Evolutionary conservation across 805 yeast genomes (phyloP).

Genomic region (Wickerhamomyces bovis): DNA sequence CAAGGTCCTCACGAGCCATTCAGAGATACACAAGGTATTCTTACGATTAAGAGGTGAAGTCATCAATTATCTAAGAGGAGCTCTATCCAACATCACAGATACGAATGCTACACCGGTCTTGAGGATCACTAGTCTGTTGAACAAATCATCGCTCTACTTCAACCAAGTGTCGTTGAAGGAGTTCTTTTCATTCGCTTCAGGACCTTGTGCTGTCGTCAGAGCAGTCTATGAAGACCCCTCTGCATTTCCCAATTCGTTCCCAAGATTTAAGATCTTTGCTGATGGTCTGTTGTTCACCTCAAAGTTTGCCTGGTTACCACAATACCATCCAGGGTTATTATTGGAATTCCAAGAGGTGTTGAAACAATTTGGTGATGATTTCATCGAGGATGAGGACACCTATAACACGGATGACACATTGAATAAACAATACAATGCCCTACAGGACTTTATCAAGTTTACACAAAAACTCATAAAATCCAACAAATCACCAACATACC

Average conservation of each 20-base stretch:
- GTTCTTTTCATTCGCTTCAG: constrained; percentile 13
- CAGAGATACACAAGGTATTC: constrained; percentile 6
- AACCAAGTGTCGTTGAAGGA: constrained; percentile 8
- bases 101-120: constrained; percentile 10
- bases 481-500: constrained; percentile 10
- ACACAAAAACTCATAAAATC: constrained; percentile 3
- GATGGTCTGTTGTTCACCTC: constrained; percentile 17
- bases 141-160: constrained; percentile 10
- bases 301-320: constrained; percentile 16
- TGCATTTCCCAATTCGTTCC: constrained; percentile 10
- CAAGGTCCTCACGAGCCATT: constrained; percentile 2
- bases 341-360: constrained; percentile 15
- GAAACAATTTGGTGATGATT: constrained; percentile 13
- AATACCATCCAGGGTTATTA: constrained; percentile 13
- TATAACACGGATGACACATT: constrained; percentile 6
- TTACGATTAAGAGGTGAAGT: constrained; percentile 12
- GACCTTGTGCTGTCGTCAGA: constrained; percentile 15
- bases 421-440: constrained; percentile 1
- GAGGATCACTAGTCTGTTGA: constrained; percentile 5
- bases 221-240: constrained; percentile 13
- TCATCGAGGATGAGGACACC: constrained; percentile 10
- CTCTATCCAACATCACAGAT: constrained; percentile 12
- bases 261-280: constrained; percentile 10
- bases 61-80: constrained; percentile 7
- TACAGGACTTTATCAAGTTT: background rate